Percentiles rank a stretch among this genome's conserved stretches.
Conservation (phyloP, 768 basidiomycete genomes). For the Mycena pura region DNA sequence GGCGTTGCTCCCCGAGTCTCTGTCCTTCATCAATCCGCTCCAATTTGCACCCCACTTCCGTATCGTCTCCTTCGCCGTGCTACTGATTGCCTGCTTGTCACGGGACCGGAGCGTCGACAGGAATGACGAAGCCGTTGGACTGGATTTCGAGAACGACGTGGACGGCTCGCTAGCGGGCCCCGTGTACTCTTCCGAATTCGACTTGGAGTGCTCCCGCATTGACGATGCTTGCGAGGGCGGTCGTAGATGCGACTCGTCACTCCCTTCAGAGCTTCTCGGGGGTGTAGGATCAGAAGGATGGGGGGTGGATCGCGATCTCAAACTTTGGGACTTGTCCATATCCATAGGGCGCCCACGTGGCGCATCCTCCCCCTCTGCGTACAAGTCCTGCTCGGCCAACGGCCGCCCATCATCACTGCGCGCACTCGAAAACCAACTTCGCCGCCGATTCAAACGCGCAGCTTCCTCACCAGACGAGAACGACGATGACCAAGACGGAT, state of each 20-base stretch:
- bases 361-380: constrained; percentile 31
- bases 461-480: constrained; percentile 24
- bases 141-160: constrained; percentile 34
- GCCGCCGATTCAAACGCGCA: constrained; percentile 44
- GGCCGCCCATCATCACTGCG: constrained; percentile 44
- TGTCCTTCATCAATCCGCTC: constrained; percentile 68
- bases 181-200: constrained; percentile 29
- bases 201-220: constrained; percentile 17
- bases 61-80: constrained; percentile 87
- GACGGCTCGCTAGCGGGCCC: constrained; percentile 38
- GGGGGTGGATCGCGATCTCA: constrained; percentile 44
- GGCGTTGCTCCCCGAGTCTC: constrained; percentile 36
- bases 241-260: constrained; percentile 25
- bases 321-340: constrained; percentile 31
- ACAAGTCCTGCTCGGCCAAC: constrained; percentile 29
- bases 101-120: constrained; percentile 81
- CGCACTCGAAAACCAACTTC: constrained; percentile 64
- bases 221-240: constrained; percentile 18
- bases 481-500: constrained; percentile 27
- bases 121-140: constrained; percentile 58
- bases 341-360: constrained; percentile 47
- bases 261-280: constrained; percentile 39
- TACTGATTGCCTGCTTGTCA: constrained; percentile 87
- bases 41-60: constrained; percentile 92
- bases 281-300: constrained; percentile 43